Base-by-base conservation (phyloP, 208 protist species). In the Spongospora subterranea region DNA sequence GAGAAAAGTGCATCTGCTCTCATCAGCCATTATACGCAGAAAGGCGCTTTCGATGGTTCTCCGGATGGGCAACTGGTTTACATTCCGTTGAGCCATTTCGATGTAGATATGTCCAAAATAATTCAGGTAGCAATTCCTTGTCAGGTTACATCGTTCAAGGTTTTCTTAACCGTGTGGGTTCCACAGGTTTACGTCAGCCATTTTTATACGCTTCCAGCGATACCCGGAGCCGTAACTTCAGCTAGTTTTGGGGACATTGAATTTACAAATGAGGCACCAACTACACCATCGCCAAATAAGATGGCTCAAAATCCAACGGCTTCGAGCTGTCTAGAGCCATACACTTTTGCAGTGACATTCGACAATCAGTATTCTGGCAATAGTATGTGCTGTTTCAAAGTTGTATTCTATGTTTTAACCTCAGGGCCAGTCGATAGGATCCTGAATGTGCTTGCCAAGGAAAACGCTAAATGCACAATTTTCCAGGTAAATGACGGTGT, bases 391-490 rank as follows among this genome's bases (percentile, higher is more conserved):
- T 82, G 6, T 82, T 35, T 82, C 71, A 43, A 45, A 6, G 35
- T 82, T 20, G 6, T 24, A 24, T 24, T 60, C 50, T 60, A 24
- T 60, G n/a, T n/a, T n/a, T n/a, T n/a, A 29, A 60, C 6, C 50
- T 60, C 24, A 29, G 50, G 6, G 11, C 6, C n/a, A 82, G 71
- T 82, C 17, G 40, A 45, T 35, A 35, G 35, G 71, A 82, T 82
- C n/a, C n/a, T 82, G 71, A n/a, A 82, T 43, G n/a, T 17, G 35
- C 71, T 82, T 6, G n/a, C 6, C 6, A 35, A 6, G 6, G 17
- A 45, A 6, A 82, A 82, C n/a, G 71, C 71, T 82, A 82, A 82
- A 82, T 82, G 71, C 71, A 82, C 71, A 35, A 35, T 82, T 43
- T 82, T 82, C 71, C 71, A 82, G 71, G 71, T 82, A 35, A 82